A percentile compares a stretch with the other conserved stretches of the same genome.
Conservation (phyloP, 2,329 filamentous ascomycete species). For the Fonsecaea monophora region DNA sequence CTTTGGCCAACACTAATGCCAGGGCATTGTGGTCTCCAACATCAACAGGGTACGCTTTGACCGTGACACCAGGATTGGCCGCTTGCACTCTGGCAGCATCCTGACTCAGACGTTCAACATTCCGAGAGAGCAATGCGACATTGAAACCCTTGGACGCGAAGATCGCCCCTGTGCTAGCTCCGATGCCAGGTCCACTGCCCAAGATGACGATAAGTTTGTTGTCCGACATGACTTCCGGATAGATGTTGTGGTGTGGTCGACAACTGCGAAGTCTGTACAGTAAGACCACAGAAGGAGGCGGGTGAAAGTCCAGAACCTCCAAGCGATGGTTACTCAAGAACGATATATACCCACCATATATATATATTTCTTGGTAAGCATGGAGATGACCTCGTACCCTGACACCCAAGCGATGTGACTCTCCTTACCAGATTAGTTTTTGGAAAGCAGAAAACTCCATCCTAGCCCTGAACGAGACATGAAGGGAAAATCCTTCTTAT, state of each 20-base stretch:
- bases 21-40: constrained; percentile 28
- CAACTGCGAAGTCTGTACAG: neutral
- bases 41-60: constrained; percentile 29
- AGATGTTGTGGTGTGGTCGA: neutral
- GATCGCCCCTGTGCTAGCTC: constrained; percentile 21
- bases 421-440: too few species aligned
- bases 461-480: too few species aligned
- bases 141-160: constrained; percentile 31
- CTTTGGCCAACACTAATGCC: constrained; percentile 18
- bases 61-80: constrained; percentile 15
- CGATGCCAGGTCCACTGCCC: constrained; percentile 32
- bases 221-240: constrained; percentile 6
- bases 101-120: constrained; percentile 22
- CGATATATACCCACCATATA: too few species aligned
- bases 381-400: too few species aligned
- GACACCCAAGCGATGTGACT: too few species aligned
- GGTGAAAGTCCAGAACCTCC: neutral
- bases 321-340: neutral
- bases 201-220: constrained; percentile 29
- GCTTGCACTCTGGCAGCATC: constrained; percentile 24
- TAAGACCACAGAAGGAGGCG: neutral
- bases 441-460: too few species aligned
- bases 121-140: constrained; percentile 30
- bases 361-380: too few species aligned
- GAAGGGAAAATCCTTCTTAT: too few species aligned